Evolutionary conservation across 2,329 filamentous ascomycete species (phyloP), one percentile per base, ranked within the genome.

Genomic region (Endocalyx cinctus): DNA sequence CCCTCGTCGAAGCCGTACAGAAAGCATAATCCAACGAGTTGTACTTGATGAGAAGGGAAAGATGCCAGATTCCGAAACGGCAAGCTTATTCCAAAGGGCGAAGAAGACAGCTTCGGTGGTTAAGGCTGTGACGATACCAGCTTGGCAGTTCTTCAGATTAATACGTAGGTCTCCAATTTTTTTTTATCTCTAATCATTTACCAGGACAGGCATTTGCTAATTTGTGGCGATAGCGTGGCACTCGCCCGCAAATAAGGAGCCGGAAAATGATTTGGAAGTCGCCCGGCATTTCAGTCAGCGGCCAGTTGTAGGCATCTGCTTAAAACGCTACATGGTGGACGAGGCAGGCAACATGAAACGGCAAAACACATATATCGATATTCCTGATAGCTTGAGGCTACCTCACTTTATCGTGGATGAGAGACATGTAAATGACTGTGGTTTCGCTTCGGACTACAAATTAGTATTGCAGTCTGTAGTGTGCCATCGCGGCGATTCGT

Each of bases 91-190:
- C 25, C 62, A 66, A 41, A 63, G 65, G 57, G 56, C 62, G 46
- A 58, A 66, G 50, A 58, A 55, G 46, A 55, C 70, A 54, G 59
- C 67, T 47, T 74, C 72, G 2, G 67, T 70, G 36, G 69, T 64
- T 46, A 95, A 90, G 53, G 89, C 94, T 50, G 84, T 97, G 11
- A 82, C 90, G 38, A 95, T 97, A 67, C 90, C 90, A 23, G 92
- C 92, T 2, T 97, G 89, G 88, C 90, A 96, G 52, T 95, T 97
- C 54, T 97, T 96, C 63, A 87, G 85, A 51, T 67, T 97, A 17
- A 87, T 96, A 49, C 89, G 84, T 88, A 66, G 63, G 84, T 70
- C 49, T 41, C 33, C 33, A 33, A 34, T 29, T 23, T 8, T n/a
- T n/a, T n/a, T 28, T 16, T 25, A n/a, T 33, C 12, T 8, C 38